phyloP scores from a whole-genome alignment of 805 yeast species.

The Myxozyma lipomycoides region DNA sequence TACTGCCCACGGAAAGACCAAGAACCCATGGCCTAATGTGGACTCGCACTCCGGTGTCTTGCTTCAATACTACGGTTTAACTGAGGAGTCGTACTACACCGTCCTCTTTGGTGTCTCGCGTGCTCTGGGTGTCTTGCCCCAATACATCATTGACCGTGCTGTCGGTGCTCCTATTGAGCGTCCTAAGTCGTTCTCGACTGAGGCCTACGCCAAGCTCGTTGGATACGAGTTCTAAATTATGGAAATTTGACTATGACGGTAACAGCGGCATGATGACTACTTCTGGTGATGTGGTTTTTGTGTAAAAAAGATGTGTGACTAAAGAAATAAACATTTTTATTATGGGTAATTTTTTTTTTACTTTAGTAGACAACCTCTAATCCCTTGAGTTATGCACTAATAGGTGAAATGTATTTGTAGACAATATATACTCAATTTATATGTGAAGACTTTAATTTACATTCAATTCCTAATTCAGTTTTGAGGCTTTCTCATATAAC shows the following conservation, averaged over 20 bases:
- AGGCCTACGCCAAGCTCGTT: conserved; percentile 79
- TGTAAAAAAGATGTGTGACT: too few relatives aligned
- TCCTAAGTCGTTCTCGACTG: conserved; percentile 91
- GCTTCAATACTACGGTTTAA: conserved; percentile 79
- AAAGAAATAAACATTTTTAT: too few relatives aligned
- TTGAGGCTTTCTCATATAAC: conserved; percentile 66
- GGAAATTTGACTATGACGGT: too few relatives aligned
- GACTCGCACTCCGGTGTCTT: conserved; percentile 85
- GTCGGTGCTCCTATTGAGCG: conserved; percentile 79
- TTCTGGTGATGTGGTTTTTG: too few relatives aligned
- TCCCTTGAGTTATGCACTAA: neutral
- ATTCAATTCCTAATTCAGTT: conserved; percentile 24
- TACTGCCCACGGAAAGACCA: conserved; percentile 81
- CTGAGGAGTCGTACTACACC: conserved; percentile 78
- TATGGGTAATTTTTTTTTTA: too few relatives aligned
- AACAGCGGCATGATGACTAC: too few relatives aligned
- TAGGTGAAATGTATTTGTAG: neutral
- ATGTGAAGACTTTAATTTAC: too few relatives aligned
- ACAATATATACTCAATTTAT: too few relatives aligned
- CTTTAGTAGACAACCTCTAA: too few relatives aligned
- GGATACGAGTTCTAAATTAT: conserved; percentile 25
- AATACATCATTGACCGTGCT: conserved; percentile 79
- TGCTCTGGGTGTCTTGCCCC: conserved; percentile 82
- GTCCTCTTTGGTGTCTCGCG: conserved; percentile 83
- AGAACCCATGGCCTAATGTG: conserved; percentile 91